These are phyloP conservation scores for Trametes cinnabarina DNA, from an alignment of 768 basidiomycete species.

Conservation along the genomic window DNA sequence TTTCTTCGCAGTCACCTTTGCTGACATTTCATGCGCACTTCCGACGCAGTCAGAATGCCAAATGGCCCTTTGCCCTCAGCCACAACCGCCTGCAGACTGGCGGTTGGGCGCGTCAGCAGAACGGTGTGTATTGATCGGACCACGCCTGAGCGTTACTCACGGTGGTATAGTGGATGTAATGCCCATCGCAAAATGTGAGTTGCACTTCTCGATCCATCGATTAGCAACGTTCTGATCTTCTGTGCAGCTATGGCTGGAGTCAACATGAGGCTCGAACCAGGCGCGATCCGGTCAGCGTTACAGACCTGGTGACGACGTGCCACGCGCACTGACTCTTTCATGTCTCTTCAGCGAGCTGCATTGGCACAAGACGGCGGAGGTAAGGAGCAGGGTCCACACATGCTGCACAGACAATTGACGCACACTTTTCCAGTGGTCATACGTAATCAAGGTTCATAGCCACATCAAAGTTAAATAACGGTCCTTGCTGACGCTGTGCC, in stretches of 20 bases:
- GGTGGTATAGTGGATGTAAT: constrained; percentile 34
- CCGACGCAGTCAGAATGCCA: constrained; percentile 43
- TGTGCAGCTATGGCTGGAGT: constrained; percentile 30
- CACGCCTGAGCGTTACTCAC: neutral
- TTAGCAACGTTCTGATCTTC: neutral
- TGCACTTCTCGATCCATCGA: neutral
- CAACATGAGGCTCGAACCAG: constrained; percentile 37
- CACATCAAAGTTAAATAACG: neutral
- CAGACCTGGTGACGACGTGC: neutral
- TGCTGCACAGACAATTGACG: neutral
- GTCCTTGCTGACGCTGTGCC: neutral
- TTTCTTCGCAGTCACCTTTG: neutral
- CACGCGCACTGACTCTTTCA: neutral
- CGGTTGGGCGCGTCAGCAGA: constrained; percentile 69
- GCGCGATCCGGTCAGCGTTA: constrained; percentile 31
- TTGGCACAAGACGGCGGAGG: constrained; percentile 35
- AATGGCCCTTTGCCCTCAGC: constrained; percentile 64
- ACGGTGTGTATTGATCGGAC: constrained; percentile 36
- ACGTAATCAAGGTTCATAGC: constrained; percentile 30
- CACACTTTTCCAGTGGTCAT: constrained; percentile 28
- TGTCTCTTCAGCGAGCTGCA: constrained; percentile 29
- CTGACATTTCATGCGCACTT: neutral
- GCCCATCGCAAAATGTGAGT: constrained; percentile 38
- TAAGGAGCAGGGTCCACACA: neutral
- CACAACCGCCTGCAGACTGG: constrained; percentile 58